phyloP scores from a whole-genome alignment of 2,329 filamentous ascomycete species.

The Fusarium fujikuroi region DNA sequence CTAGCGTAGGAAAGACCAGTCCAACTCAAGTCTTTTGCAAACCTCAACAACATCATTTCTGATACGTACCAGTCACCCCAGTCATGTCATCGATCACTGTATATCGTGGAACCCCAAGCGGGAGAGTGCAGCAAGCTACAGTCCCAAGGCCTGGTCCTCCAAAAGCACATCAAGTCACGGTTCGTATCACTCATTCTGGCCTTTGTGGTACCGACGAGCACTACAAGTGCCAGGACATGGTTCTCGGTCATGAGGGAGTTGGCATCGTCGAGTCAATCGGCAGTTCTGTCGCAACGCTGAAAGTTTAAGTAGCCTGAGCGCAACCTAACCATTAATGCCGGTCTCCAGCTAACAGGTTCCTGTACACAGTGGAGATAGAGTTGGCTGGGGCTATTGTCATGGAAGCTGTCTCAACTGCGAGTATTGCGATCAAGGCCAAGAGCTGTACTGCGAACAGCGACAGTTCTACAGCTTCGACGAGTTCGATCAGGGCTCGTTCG shows the following conservation, averaged over 20 bases:
- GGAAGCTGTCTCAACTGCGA: neutral
- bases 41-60: fast-evolving
- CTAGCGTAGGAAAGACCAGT: too few species aligned
- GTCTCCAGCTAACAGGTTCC: neutral
- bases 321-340: neutral
- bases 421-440: neutral
- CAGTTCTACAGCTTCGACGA: neutral
- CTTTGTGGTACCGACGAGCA: neutral
- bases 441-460: neutral
- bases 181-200: neutral
- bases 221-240: neutral
- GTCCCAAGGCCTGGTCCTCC: neutral
- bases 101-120: neutral
- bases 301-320: neutral
- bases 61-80: neutral
- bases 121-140: neutral
- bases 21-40: neutral
- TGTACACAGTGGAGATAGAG: neutral
- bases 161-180: neutral
- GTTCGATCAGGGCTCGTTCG: neutral
- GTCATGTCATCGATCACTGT: neutral
- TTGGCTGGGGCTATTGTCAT: neutral
- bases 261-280: neutral
- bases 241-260: neutral
- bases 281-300: neutral